Percentiles rank a stretch among this genome's conserved stretches.
Evolutionary conservation across 2,329 filamentous ascomycete genomes (phyloP).

Genomic region (Rhytidhysteron rufulum): DNA sequence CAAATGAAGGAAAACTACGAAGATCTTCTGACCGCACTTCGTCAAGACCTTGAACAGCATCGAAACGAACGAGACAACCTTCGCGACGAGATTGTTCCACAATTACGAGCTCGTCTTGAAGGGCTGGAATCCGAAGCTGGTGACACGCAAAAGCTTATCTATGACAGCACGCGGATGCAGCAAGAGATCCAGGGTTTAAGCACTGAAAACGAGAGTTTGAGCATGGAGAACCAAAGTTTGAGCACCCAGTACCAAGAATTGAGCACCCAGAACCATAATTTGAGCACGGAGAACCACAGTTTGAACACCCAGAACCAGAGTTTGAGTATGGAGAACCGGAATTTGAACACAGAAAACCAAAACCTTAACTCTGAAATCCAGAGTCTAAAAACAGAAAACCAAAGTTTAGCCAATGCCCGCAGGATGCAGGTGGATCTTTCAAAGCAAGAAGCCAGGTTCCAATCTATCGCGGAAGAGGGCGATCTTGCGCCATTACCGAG

Average conservation of each 20-base stretch:
- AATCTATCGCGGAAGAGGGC: slow-evolving; percentile 59
- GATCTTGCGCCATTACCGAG: slow-evolving; percentile 30
- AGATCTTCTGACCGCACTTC: slow-evolving; percentile 80
- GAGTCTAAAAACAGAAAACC: slow-evolving; percentile 63
- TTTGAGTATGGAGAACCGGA: too few relatives aligned
- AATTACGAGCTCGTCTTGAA: slow-evolving; percentile 71
- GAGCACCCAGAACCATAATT: too few relatives aligned
- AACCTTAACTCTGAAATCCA: slow-evolving; percentile 50
- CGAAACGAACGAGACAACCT: slow-evolving; percentile 89
- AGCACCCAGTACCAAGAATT: too few relatives aligned
- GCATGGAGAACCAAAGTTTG: too few relatives aligned
- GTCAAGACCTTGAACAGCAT: slow-evolving; percentile 74
- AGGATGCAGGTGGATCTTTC: slow-evolving; percentile 47
- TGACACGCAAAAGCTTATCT: slow-evolving; percentile 68
- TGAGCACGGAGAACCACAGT: too few relatives aligned
- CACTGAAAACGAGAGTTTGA: slow-evolving; percentile 60
- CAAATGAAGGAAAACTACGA: slow-evolving; percentile 90
- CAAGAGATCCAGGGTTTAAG: slow-evolving; percentile 65
- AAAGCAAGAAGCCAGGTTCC: slow-evolving; percentile 48
- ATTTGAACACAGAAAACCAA: slow-evolving; percentile 11
- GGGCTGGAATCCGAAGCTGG: slow-evolving; percentile 72
- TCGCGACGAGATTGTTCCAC: slow-evolving; percentile 80
- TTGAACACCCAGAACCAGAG: too few relatives aligned
- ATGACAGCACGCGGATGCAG: slow-evolving; percentile 79
- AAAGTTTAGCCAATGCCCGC: slow-evolving; percentile 49